Percentiles rank a stretch among this genome's conserved stretches.
Conservation (phyloP, 768 basidiomycete species). For the Serendipita sp. region DNA sequence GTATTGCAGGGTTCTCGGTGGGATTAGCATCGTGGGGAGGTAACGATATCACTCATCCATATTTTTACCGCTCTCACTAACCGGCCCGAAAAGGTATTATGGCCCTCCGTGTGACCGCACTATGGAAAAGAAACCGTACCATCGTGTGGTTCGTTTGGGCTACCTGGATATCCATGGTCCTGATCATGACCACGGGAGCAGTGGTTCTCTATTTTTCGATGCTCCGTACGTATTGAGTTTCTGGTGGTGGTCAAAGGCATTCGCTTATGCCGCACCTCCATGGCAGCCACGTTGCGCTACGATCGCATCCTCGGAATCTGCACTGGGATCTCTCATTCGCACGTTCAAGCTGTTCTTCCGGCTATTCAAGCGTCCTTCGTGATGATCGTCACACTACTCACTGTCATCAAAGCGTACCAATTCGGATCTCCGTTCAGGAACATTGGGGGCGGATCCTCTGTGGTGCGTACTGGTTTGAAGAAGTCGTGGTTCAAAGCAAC, state of each 20-base stretch:
- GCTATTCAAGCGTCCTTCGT: not conserved
- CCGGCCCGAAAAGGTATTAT: not conserved
- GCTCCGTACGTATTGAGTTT: not conserved
- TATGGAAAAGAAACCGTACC: not conserved
- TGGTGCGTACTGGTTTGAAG: not conserved
- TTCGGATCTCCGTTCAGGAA: not conserved
- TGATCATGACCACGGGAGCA: not conserved
- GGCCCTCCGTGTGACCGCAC: not conserved
- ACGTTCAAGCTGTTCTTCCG: not conserved
- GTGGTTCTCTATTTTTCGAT: not conserved
- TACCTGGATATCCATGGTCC: not conserved
- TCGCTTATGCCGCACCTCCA: not conserved
- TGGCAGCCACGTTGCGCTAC: not conserved
- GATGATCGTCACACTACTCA: not conserved
- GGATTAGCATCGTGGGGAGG: constrained; percentile 3
- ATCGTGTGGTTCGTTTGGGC: not conserved
- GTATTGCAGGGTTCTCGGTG: not conserved
- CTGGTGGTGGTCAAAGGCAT: too few relatives aligned
- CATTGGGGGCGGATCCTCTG: not conserved
- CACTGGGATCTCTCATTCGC: not conserved
- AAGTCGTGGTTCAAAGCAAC: not conserved
- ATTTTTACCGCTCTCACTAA: not conserved
- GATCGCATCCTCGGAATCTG: not conserved
- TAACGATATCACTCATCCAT: not conserved
- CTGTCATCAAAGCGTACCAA: constrained; percentile 2